These are phyloP conservation scores for Alternaria dauci DNA, from an alignment of 2,329 filamentous ascomycete species.

Conservation along the genomic window DNA sequence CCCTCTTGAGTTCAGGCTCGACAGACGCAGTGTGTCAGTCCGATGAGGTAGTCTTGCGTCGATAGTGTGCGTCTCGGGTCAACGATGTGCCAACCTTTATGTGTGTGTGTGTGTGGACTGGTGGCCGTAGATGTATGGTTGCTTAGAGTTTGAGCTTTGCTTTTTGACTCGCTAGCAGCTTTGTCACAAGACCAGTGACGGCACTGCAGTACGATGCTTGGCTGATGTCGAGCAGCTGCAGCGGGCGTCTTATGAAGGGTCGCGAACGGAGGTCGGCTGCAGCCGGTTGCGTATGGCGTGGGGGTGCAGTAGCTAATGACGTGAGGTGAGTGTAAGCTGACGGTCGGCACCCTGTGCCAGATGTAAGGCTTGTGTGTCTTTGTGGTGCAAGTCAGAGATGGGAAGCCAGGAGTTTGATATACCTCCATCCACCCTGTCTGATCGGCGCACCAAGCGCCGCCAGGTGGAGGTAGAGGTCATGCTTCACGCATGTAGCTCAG, in stretches of 20 bases:
- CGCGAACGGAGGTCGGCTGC: constrained; percentile 32
- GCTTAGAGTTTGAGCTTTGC: constrained; percentile 29
- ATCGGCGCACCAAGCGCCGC: constrained; percentile 32
- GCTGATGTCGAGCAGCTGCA: constrained; percentile 29
- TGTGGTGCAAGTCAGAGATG: constrained; percentile 16
- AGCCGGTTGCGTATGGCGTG: constrained; percentile 41
- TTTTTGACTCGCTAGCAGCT: constrained; percentile 34
- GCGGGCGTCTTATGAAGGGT: constrained; percentile 31
- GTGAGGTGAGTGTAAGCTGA: constrained; percentile 33
- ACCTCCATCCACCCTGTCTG: constrained; percentile 37
- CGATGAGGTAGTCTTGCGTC: constrained; percentile 31
- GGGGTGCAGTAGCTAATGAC: constrained; percentile 30
- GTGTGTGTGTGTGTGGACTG: constrained; percentile 30
- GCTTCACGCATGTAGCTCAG: constrained; percentile 23
- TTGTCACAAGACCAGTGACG: constrained; percentile 48
- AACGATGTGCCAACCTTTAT: constrained; percentile 29
- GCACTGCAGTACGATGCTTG: constrained; percentile 45
- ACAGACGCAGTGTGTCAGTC: constrained; percentile 20
- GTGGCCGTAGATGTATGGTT: constrained; percentile 36
- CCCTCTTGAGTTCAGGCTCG: constrained; percentile 36
- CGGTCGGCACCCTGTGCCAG: constrained; percentile 21
- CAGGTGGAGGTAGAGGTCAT: constrained; percentile 38
- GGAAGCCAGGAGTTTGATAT: constrained; percentile 44
- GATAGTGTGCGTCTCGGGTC: constrained; percentile 26
- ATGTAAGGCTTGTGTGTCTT: constrained; percentile 7